Conservation (phyloP, 352 stramenopile genomes). For the Pythium myriotylum region DNA sequence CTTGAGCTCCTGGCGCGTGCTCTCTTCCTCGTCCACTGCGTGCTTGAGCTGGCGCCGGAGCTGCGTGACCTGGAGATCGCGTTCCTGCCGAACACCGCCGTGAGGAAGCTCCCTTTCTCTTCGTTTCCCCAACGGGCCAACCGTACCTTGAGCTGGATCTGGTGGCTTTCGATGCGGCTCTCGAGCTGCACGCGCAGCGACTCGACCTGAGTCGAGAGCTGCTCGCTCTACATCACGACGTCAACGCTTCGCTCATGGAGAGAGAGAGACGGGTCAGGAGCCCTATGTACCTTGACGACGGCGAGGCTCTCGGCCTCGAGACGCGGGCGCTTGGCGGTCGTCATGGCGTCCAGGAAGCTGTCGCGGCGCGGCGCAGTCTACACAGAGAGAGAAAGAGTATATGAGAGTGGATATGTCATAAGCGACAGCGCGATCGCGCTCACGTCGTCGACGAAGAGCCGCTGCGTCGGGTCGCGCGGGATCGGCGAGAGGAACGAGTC, state of each 20-base stretch:
- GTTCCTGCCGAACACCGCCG: no score
- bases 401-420: no score
- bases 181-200: constrained; percentile 57
- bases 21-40: constrained; percentile 63
- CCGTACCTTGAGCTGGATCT: constrained; percentile 62
- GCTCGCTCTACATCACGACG: constrained; percentile 56
- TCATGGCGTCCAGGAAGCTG: constrained; percentile 43
- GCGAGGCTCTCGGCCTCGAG: constrained; percentile 61
- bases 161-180: constrained; percentile 52
- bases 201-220: constrained; percentile 55
- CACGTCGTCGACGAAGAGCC: constrained; percentile 56
- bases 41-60: constrained; percentile 67
- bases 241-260: no score
- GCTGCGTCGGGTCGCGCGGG: constrained; percentile 57
- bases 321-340: constrained; percentile 48
- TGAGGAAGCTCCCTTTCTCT: no score
- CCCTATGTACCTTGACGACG: constrained; percentile 63
- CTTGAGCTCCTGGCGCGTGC: constrained; percentile 66
- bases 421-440: background rate
- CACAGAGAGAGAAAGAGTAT: background rate
- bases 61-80: constrained; percentile 70
- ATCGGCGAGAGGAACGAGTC: constrained; percentile 50
- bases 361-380: background rate
- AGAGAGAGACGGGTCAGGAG: background rate
- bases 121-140: background rate